Base-by-base conservation (phyloP, 2,329 filamentous ascomycete genomes). In the Cercospora zeae-maydis region DNA sequence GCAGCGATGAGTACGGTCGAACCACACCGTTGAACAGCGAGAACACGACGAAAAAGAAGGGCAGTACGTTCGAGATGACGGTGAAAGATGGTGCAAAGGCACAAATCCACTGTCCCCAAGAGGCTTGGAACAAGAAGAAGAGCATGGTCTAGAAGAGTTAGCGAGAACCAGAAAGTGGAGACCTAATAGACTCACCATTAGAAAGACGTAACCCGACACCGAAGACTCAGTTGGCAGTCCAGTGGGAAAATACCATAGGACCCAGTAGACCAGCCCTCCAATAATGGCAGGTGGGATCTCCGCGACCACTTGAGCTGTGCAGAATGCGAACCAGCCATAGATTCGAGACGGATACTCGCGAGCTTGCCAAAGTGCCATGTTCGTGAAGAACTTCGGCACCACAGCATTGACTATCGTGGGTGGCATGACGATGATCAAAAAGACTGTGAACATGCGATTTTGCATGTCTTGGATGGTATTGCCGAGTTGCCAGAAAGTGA, bases 101-200 rank as follows among this genome's bases (percentile, higher is more conserved):
- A 66, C 87, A 90, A 69, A 95, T 91, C 89, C 89, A 93, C 74
- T 92, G 90, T 19, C 89, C 91, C 90, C 88, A 93, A 68, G 82
- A 86, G 33, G 83, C 84, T 74, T 87, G 84, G 81, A 92, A 93
- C 7, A 93, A 75, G 79, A 87, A 91, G 78, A 92, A 92, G 0
- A 93, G 81, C 71, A 93, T 78, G 0, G 84, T 85, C 55, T 58
- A 10, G 14, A 6, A 27, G 1, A 14, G n/a, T 58, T 47, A 58
- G 55, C 34, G 9, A 19, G 21, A 11, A 4, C 34, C 39, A 33
- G 4, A 6, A 31, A 13, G 4, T 13, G 27, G 16, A 13, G 8
- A 3, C n/a, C 19, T n/a, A 14, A n/a, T 11, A 14, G 24, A 47
- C 55, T 47, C 16, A 45, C 55, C 88, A 95, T 92, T 27, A 93